Evolutionary conservation across 2,329 filamentous ascomycete species (phyloP), one percentile per base, ranked within the genome.

Genomic region (Epichloe glyceriae): DNA sequence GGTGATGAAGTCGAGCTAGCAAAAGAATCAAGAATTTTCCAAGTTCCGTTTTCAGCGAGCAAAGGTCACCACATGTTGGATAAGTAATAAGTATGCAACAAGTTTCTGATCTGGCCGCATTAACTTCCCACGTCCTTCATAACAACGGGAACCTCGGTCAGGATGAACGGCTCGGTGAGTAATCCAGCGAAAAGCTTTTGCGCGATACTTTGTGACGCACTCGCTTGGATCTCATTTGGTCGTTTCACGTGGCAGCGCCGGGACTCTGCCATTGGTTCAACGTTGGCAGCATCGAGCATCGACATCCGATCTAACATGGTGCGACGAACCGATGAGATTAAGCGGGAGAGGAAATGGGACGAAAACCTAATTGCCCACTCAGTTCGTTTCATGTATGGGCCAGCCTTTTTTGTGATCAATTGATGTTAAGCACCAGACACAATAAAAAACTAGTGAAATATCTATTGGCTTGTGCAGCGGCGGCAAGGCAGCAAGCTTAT

Each of bases 291-390:
- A 17, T 40, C 44, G 42, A 30, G 30, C 44, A 20, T 47, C 35
- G 49, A 50, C 35, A 22, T 14, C 33, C 49, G 41, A 46, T 46
- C 42, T 26, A 7, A 26, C 35, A 46, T 33, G 44, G 38, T 51
- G 44, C 30, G 38, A 20, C 44, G n/a, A 22, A 30, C 38, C 26
- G 49, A 42, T 42, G 39, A 45, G 46, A 52, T 47, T 10, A 42
- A 26, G 44, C 30, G 45, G 30, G 26, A 51, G 34, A 30, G 35
- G 42, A 26, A 39, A 46, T 46, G 17, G 26, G 42, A 46, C 35
- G 42, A 50, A 40, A 7, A 35, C 8, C 2, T 12, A 17, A 6
- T 20, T 30, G 20, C 11, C 20, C 22, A 44, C 15, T 19, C 6
- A 17, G n/a, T 10, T 20, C 10, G 37, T n/a, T n/a, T 38, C 37